Evolutionary conservation across 2,329 filamentous ascomycete species (phyloP), one percentile per base, ranked within the genome.

Genomic region (Pleurostoma richardsiae): DNA sequence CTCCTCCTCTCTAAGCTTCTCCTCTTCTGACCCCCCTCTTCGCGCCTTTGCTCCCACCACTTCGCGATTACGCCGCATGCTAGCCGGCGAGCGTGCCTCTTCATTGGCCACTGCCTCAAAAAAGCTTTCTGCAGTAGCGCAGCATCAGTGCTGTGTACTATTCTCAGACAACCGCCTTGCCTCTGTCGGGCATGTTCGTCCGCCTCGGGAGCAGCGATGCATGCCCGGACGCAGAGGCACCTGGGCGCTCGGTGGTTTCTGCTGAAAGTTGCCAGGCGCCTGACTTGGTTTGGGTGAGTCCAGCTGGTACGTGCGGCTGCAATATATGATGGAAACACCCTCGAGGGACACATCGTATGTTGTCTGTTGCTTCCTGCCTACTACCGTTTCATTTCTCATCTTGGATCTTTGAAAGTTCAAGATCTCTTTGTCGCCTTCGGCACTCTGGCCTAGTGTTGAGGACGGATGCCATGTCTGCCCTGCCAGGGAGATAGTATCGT

Each of bases 361-460:
- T 42, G 29, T 29, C 41, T 29, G 26, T 38, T 42, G 26, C 26
- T 19, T 4, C 31, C 5, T 19, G 29, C 30, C 44, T 41, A 42
- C 46, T 11, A 41, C 19, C 39, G 19, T 39, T 30, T 26, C 11
- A 6, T 19, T 29, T 31, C 40, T 29, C 45, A 29, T 30, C 42
- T 27, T 27, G 38, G 40, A n/a, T 47, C 43, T 48, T 44, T 48
- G 33, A 48, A 30, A 33, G 41, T 29, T 30, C 28, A 10, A 11
- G 27, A n/a, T 30, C 41, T 39, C 27, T 38, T 19, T 27, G 29
- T 27, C 27, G 5, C 26, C 39, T 38, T n/a, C 33, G 26, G 7
- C 42, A 28, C 29, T 31, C 39, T 42, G 11, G 36, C 38, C 39
- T 40, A 29, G 10, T 30, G 39, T 30, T 33, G 33, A 8, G 33